Conservation (phyloP, 2,329 filamentous ascomycete species). For the Cladosporium sp. region DNA sequence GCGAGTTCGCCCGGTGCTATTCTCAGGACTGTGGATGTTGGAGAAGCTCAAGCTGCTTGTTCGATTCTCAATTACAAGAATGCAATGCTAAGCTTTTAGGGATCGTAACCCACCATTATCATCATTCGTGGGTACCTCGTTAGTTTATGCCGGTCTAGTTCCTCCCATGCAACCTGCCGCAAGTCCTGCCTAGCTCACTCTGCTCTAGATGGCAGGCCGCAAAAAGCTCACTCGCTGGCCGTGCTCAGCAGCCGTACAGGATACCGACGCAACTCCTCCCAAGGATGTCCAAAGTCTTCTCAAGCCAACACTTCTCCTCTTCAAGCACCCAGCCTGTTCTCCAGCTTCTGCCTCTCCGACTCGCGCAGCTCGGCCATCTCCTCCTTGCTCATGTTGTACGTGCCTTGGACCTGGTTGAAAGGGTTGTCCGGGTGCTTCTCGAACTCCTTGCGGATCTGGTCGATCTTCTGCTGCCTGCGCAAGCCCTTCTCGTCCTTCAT, state of each 20-base stretch:
- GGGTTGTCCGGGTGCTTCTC: constrained; percentile 94
- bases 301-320: constrained; percentile 23
- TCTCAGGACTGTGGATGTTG: neutral
- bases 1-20: neutral
- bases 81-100: neutral
- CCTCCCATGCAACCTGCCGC: neutral
- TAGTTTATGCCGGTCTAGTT: neutral
- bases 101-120: neutral
- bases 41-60: neutral
- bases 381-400: constrained; percentile 76
- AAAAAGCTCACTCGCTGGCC: neutral
- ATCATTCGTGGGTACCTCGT: neutral
- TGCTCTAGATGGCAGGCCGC: neutral
- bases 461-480: constrained; percentile 79
- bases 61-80: neutral
- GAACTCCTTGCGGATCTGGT: constrained; percentile 86
- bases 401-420: constrained; percentile 79
- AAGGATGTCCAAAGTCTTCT: neutral
- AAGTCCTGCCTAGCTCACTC: neutral
- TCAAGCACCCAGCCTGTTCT: constrained; percentile 26
- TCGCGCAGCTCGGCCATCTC: constrained; percentile 69
- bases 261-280: neutral
- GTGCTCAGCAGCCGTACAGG: neutral
- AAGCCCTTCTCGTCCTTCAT: constrained; percentile 84
- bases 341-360: constrained; percentile 36